Evolutionary conservation across 2,329 filamentous ascomycete genomes (phyloP).

Genomic region (Allantophomopsis lycopodina): DNA sequence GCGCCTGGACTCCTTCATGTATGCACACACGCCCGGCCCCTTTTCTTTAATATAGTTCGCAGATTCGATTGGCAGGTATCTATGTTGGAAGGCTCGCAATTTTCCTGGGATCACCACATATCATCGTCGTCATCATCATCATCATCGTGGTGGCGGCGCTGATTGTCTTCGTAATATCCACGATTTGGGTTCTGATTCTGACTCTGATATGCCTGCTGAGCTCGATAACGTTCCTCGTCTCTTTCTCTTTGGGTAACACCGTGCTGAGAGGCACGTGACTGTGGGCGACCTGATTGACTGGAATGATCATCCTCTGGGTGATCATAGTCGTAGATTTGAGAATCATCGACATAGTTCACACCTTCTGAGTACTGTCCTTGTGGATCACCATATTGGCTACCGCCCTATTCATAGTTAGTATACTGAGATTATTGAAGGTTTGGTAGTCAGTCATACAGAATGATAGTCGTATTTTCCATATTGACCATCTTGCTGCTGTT

Average conservation of each 20-base stretch:
- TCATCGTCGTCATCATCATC: conserved; percentile 4
- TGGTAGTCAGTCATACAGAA: conserved; percentile 11
- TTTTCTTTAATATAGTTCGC: too few relatives aligned
- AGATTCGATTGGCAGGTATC: too few relatives aligned
- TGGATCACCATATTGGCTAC: conserved; percentile 19
- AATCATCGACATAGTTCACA: conserved; percentile 30
- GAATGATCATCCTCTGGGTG: conserved; percentile 21
- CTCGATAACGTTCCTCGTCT: conserved; percentile 15
- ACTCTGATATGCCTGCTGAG: conserved; percentile 1
- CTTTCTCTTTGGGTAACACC: conserved; percentile 15
- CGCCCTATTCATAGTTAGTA: conserved; percentile 14
- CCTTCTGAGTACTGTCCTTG: conserved; percentile 20
- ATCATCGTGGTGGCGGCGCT: conserved; percentile 8
- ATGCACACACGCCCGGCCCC: too few relatives aligned
- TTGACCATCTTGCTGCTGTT: too few relatives aligned
- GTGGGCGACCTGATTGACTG: conserved; percentile 14
- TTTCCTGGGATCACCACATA: conserved; percentile 1
- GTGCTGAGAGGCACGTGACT: conserved; percentile 19
- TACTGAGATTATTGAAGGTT: conserved; percentile 1
- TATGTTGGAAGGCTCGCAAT: too few relatives aligned
- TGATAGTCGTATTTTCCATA: conserved; percentile 18
- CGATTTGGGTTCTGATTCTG: conserved; percentile 5
- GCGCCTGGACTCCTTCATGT: too few relatives aligned
- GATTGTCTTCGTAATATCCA: conserved; percentile 15
- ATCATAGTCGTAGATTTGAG: conserved; percentile 35